Conservation (phyloP, 1,284 basidiomycete genomes). For the Vanrija sp. region DNA sequence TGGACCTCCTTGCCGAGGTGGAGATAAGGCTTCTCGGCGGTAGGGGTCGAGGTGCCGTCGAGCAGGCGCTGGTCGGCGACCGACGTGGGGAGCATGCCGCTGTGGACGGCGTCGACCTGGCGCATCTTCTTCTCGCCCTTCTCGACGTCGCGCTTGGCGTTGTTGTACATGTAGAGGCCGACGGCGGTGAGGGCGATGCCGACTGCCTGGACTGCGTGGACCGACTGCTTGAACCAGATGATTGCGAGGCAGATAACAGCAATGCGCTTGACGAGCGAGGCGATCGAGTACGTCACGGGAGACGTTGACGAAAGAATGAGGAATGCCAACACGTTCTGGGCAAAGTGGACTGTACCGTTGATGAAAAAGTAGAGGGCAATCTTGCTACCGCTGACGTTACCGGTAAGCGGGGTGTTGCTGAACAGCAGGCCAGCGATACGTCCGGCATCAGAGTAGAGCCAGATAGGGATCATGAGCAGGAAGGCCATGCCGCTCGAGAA, state of each 20-base stretch:
- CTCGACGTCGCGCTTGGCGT: conserved; percentile 87
- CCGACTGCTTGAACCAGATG: conserved; percentile 87
- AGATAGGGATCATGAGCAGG: conserved; percentile 88
- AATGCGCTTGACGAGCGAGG: conserved; percentile 94
- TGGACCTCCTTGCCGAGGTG: conserved; percentile 9
- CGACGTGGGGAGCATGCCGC: conserved; percentile 42
- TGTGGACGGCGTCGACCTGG: conserved; percentile 68
- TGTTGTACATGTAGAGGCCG: conserved; percentile 95
- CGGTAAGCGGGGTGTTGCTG: conserved; percentile 11
- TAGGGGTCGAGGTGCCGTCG: conserved; percentile 19
- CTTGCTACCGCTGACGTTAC: conserved; percentile 16
- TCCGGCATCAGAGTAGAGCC: conserved; percentile 79
- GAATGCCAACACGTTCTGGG: conserved; percentile 96
- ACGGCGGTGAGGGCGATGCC: conserved; percentile 87
- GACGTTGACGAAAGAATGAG: conserved; percentile 91
- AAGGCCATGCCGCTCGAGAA: conserved; percentile 95
- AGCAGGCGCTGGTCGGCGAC: conserved; percentile 35
- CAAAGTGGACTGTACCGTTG: conserved; percentile 95
- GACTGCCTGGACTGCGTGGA: conserved; percentile 75
- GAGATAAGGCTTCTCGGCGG: neutral
- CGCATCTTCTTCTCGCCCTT: conserved; percentile 82
- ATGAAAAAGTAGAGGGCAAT: conserved; percentile 69
- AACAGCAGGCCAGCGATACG: conserved; percentile 55
- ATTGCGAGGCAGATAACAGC: conserved; percentile 97
- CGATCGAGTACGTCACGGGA: conserved; percentile 98